Evolutionary conservation across 2,329 filamentous ascomycete genomes (phyloP).

Genomic region (Amesomyces nigricolor): DNA sequence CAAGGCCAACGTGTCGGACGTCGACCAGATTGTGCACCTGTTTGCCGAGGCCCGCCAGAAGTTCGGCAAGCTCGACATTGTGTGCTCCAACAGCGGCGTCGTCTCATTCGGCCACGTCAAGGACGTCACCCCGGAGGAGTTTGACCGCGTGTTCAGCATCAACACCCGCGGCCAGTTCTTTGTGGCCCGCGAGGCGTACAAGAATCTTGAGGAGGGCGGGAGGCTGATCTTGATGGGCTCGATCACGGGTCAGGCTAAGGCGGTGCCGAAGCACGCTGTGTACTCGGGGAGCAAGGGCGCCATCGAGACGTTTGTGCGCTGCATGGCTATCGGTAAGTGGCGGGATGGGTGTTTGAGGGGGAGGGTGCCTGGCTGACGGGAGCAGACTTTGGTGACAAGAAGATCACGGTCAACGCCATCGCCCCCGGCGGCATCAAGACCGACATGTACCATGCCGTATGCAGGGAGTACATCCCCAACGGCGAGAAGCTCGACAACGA

Average conservation of each 20-base stretch:
- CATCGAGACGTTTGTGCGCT: conserved; percentile 70
- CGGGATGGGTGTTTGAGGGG: no score
- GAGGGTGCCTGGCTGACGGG: not conserved
- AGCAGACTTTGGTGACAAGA: conserved; percentile 55
- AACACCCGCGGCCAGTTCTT: conserved; percentile 68
- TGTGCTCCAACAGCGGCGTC: conserved; percentile 64
- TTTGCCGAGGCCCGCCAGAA: conserved; percentile 57
- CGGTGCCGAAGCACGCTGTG: conserved; percentile 64
- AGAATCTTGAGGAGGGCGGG: conserved; percentile 61
- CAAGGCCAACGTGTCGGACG: conserved; percentile 59
- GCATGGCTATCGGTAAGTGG: conserved; percentile 59
- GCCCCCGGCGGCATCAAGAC: conserved; percentile 60
- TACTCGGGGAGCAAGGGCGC: conserved; percentile 73
- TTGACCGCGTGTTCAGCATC: conserved; percentile 63
- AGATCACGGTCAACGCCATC: conserved; percentile 59
- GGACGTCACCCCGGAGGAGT: conserved; percentile 65
- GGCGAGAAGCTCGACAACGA: conserved; percentile 52
- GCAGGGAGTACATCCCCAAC: conserved; percentile 56
- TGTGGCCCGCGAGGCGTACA: conserved; percentile 64
- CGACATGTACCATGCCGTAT: conserved; percentile 60
- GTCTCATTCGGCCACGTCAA: conserved; percentile 63
- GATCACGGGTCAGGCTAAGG: conserved; percentile 62
- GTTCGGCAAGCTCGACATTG: conserved; percentile 65
- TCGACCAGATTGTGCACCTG: conserved; percentile 55
- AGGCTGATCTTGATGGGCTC: conserved; percentile 69